These are phyloP conservation scores for Pisolithus albus DNA, from an alignment of 768 basidiomycete species.

Conservation along the genomic window DNA sequence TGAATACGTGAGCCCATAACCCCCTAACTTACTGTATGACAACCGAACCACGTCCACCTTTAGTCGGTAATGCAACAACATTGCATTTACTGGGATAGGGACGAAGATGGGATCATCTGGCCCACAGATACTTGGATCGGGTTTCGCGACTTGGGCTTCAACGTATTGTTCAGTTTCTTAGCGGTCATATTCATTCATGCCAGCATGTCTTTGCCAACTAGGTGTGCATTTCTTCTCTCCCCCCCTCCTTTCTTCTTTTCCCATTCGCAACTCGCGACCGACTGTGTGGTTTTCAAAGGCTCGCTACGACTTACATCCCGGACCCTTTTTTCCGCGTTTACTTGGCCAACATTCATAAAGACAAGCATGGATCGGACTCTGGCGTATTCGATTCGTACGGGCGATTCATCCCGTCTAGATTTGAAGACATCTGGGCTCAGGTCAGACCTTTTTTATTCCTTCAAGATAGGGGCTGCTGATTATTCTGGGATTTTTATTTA, in stretches of 20 bases:
- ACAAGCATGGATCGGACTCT: slow-evolving; percentile 40
- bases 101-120: slow-evolving; percentile 39
- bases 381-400: slow-evolving; percentile 37
- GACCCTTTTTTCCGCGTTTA: slow-evolving; percentile 38
- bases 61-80: slow-evolving; percentile 38
- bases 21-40: neutral
- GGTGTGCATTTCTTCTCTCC: slow-evolving; percentile 8
- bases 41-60: neutral
- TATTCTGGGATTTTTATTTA: too few species aligned
- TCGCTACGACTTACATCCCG: slow-evolving; percentile 23
- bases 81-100: slow-evolving; percentile 34
- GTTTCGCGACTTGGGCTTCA: slow-evolving; percentile 37
- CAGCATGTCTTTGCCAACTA: slow-evolving; percentile 30
- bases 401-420: slow-evolving; percentile 34
- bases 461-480: neutral
- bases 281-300: slow-evolving; percentile 3
- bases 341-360: slow-evolving; percentile 28
- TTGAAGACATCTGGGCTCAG: slow-evolving; percentile 40
- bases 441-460: slow-evolving; percentile 12
- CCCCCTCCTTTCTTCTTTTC: neutral
- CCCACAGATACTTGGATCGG: slow-evolving; percentile 37
- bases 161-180: slow-evolving; percentile 29
- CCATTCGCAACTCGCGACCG: neutral
- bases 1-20: slow-evolving; percentile 14
- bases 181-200: slow-evolving; percentile 30